Conservation (phyloP, 2,329 filamentous ascomycete genomes). For the Stromatinia cepivora region DNA sequence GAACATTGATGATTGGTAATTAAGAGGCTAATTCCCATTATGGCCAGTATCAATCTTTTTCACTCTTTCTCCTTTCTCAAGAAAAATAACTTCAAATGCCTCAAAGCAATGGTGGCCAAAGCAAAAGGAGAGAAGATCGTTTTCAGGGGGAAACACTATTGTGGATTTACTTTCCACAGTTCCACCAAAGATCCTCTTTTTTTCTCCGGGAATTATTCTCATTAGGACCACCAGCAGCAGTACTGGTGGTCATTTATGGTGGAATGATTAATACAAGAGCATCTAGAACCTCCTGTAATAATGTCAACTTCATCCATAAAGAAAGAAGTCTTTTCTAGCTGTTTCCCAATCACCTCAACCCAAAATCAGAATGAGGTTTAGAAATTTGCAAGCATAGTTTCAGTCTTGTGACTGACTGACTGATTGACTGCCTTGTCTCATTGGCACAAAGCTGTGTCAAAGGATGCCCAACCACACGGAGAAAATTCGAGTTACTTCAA, state of each 20-base stretch:
- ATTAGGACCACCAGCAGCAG: background rate
- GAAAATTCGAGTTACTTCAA: conserved; percentile 12
- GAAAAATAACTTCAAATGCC: background rate
- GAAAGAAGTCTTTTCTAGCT: background rate
- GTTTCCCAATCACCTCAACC: background rate
- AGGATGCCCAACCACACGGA: background rate
- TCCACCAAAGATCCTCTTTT: conserved; percentile 15
- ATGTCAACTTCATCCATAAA: background rate
- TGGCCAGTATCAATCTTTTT: background rate
- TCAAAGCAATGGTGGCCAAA: background rate
- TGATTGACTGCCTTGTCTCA: background rate
- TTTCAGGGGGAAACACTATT: conserved; percentile 1
- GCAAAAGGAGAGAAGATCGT: background rate
- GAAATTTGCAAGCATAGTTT: background rate
- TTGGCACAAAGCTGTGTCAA: conserved; percentile 13
- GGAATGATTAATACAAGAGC: background rate
- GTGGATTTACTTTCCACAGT: conserved; percentile 9
- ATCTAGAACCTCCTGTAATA: background rate
- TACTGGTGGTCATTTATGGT: background rate
- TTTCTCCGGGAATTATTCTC: background rate
- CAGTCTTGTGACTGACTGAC: background rate
- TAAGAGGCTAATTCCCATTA: background rate
- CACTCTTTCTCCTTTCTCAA: background rate
- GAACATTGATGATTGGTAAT: background rate
- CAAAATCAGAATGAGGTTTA: background rate